phyloP scores from a whole-genome alignment of 2,329 filamentous ascomycete species.

The Sarocladium oryzae region DNA sequence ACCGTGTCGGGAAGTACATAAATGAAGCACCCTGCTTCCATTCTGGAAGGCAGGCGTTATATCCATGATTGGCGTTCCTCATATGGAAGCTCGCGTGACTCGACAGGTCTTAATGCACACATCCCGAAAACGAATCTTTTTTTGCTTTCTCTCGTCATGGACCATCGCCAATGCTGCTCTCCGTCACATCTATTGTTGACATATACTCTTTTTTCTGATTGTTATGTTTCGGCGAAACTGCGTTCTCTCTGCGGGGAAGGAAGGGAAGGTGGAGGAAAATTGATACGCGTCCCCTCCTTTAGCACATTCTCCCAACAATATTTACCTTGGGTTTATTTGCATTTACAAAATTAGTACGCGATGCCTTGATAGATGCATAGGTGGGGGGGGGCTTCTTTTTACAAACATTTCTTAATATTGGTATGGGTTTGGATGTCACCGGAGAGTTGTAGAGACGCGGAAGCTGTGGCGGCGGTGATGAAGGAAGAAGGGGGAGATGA shows the following conservation, averaged over 20 bases:
- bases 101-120: no score
- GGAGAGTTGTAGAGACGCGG: no score
- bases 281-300: background rate
- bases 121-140: no score
- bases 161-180: no score
- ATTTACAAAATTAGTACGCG: background rate
- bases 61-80: background rate
- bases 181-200: no score
- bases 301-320: background rate
- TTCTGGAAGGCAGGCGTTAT: background rate
- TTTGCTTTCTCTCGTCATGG: no score
- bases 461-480: no score
- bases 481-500: background rate
- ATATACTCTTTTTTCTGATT: no score
- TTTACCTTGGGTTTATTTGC: background rate
- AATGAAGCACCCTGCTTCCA: background rate
- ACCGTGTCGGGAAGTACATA: background rate
- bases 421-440: background rate
- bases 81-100: no score
- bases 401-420: conserved; percentile 4
- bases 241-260: background rate
- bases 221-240: background rate
- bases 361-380: background rate
- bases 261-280: background rate
- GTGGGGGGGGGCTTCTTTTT: background rate